These are phyloP conservation scores for Exophiala alcalophila DNA, from an alignment of 2,329 filamentous ascomycete genomes.

Conservation along the genomic window DNA sequence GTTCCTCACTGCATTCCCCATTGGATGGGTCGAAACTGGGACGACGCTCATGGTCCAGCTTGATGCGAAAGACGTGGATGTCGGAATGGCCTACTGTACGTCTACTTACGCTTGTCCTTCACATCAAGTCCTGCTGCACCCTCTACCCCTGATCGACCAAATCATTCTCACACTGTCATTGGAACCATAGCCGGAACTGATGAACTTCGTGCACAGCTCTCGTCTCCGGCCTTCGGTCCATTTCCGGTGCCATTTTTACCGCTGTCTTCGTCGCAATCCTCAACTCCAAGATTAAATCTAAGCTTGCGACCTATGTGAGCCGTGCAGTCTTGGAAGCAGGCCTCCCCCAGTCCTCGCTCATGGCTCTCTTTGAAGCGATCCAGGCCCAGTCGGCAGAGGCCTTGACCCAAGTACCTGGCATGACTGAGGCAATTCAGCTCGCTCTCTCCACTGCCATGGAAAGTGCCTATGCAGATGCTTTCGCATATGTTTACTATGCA, in stretches of 20 bases:
- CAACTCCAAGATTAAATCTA: constrained; percentile 28
- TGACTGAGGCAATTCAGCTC: constrained; percentile 21
- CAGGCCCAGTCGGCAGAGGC: constrained; percentile 16
- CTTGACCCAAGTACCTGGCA: constrained; percentile 26
- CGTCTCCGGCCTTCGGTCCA: constrained; percentile 1
- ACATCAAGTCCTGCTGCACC: too few relatives aligned
- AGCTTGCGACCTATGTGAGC: constrained; percentile 19
- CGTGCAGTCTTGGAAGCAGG: constrained; percentile 24
- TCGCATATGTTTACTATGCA: constrained; percentile 31
- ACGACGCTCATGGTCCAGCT: constrained; percentile 8
- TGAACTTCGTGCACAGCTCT: too few relatives aligned
- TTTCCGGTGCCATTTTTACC: constrained; percentile 7
- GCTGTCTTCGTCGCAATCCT: constrained; percentile 19
- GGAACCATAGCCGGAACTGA: too few relatives aligned
- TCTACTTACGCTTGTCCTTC: too few relatives aligned
- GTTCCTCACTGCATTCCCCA: constrained; percentile 11
- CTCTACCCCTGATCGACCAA: too few relatives aligned
- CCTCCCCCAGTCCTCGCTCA: constrained; percentile 23
- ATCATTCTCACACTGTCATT: not conserved
- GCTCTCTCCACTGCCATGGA: constrained; percentile 15
- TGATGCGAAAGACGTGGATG: constrained; percentile 14
- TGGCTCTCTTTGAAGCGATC: constrained; percentile 25
- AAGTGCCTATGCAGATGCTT: constrained; percentile 25
- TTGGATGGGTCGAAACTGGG: constrained; percentile 8
- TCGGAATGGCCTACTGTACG: constrained; percentile 13